These are phyloP conservation scores for Podospora sp. DNA, from an alignment of 495 filamentous ascomycete genomes.

Conservation along the genomic window DNA sequence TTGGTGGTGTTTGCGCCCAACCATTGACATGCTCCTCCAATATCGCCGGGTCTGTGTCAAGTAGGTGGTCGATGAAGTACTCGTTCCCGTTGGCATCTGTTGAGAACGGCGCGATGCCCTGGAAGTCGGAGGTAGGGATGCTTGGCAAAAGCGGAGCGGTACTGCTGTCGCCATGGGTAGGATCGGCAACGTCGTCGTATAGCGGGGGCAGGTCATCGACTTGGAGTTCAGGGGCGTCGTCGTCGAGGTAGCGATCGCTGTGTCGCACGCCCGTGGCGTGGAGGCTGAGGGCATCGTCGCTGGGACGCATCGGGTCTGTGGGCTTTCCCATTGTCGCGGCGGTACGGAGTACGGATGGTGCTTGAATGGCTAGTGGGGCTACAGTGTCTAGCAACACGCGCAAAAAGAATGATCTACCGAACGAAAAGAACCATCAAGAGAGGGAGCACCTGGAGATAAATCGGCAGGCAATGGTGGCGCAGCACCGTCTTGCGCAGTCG, in stretches of 20 bases:
- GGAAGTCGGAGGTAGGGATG: neutral
- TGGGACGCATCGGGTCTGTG: constrained; percentile 16
- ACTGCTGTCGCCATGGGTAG: constrained; percentile 15
- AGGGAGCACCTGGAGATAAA: neutral
- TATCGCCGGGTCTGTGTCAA: constrained; percentile 43
- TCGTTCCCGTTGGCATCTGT: constrained; percentile 36
- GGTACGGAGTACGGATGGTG: neutral
- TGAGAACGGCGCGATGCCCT: neutral
- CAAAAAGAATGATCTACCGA: neutral
- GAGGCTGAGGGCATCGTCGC: constrained; percentile 34
- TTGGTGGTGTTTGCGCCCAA: constrained; percentile 48
- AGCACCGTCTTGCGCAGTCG: neutral
- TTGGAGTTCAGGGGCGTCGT: constrained; percentile 36
- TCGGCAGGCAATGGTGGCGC: constrained; percentile 18
- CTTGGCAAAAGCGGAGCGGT: constrained; percentile 31
- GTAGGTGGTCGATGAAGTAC: constrained; percentile 39
- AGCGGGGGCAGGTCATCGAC: constrained; percentile 41
- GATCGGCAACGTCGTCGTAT: constrained; percentile 34
- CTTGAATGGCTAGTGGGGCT: neutral
- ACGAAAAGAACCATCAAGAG: neutral
- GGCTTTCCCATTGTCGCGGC: constrained; percentile 33
- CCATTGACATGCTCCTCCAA: constrained; percentile 48
- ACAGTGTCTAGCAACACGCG: neutral
- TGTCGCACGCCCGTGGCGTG: constrained; percentile 26
- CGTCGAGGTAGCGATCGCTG: constrained; percentile 31